Conservation (phyloP, 2,329 filamentous ascomycete genomes). For the Blumeria graminis region DNA sequence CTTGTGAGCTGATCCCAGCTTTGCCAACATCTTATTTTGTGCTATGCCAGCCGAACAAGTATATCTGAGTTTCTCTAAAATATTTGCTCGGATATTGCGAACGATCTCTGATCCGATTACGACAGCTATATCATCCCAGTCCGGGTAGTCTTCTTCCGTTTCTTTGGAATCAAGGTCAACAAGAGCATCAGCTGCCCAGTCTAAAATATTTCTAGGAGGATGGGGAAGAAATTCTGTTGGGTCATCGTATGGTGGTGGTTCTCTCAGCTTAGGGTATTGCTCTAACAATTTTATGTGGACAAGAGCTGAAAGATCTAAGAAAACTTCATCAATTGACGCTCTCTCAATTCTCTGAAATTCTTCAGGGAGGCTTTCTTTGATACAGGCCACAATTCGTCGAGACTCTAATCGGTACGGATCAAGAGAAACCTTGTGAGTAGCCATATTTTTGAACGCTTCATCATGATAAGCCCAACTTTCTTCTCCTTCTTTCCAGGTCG, state of each 20-base stretch:
- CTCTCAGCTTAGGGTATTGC: slow-evolving; percentile 48
- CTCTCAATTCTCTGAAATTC: slow-evolving; percentile 62
- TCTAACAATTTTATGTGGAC: slow-evolving; percentile 52
- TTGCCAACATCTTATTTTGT: slow-evolving; percentile 84
- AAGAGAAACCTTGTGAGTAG: slow-evolving; percentile 76
- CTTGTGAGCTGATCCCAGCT: slow-evolving; percentile 72
- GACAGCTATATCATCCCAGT: slow-evolving; percentile 90
- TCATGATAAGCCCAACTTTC: slow-evolving; percentile 77
- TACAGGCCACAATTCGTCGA: slow-evolving; percentile 51
- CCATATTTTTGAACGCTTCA: slow-evolving; percentile 56
- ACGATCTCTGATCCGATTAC: slow-evolving; percentile 77
- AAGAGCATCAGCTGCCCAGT: slow-evolving; percentile 68
- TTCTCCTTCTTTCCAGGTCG: slow-evolving; percentile 82
- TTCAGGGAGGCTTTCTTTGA: slow-evolving; percentile 48
- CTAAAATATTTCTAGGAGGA: slow-evolving; percentile 47
- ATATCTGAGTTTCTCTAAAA: slow-evolving; percentile 52
- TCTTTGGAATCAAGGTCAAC: slow-evolving; percentile 51
- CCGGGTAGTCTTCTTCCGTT: slow-evolving; percentile 55
- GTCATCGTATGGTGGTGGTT: slow-evolving; percentile 49
- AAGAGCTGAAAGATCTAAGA: slow-evolving; percentile 71
- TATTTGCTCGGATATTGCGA: slow-evolving; percentile 41
- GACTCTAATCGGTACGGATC: slow-evolving; percentile 80
- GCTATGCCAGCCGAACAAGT: slow-evolving; percentile 82
- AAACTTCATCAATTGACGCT: slow-evolving; percentile 86
- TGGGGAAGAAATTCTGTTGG: slow-evolving; percentile 44